Conservation (phyloP, 2,329 filamentous ascomycete genomes). For the Neonectria neomacrospora region DNA sequence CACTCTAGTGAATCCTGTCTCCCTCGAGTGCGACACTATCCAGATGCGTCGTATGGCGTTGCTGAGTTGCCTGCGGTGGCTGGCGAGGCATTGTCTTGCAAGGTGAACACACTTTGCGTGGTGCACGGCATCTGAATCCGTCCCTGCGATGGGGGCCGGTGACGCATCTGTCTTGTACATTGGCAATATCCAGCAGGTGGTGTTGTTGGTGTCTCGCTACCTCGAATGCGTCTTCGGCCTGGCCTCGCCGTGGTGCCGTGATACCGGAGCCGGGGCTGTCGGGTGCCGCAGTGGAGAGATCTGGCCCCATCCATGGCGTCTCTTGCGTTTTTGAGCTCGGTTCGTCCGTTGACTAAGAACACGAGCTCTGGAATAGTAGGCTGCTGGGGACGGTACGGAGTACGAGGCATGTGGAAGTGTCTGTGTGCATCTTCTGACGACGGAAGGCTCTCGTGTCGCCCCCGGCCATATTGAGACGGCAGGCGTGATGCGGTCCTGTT, state of each 20-base stretch:
- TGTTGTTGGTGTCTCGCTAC: background rate
- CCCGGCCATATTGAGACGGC: conserved; percentile 17
- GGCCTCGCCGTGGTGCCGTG: conserved; percentile 15
- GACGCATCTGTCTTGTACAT: background rate
- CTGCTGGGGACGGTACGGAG: background rate
- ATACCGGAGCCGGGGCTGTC: background rate
- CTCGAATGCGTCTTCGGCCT: conserved; percentile 1
- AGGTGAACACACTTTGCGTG: conserved; percentile 3
- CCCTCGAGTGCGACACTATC: conserved; percentile 24
- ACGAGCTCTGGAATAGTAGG: conserved; percentile 15
- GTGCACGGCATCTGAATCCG: conserved; percentile 8
- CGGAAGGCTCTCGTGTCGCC: conserved; percentile 13
- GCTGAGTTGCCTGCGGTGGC: conserved; percentile 1
- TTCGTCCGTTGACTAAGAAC: conserved; percentile 17
- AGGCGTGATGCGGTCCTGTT: conserved; percentile 11
- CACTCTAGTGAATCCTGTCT: conserved; percentile 18
- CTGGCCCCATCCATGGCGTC: conserved; percentile 12
- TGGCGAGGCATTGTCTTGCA: conserved; percentile 17
- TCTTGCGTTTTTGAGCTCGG: conserved; percentile 9
- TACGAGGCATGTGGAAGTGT: background rate
- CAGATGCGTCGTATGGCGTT: conserved; percentile 29
- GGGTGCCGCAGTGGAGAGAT: conserved; percentile 14
- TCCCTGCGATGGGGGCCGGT: background rate
- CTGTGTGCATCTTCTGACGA: conserved; percentile 13
- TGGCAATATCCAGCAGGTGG: background rate